These are phyloP conservation scores for Circinella umbellata DNA, from an alignment of 371 early-diverging fungal species.

Conservation along the genomic window DNA sequence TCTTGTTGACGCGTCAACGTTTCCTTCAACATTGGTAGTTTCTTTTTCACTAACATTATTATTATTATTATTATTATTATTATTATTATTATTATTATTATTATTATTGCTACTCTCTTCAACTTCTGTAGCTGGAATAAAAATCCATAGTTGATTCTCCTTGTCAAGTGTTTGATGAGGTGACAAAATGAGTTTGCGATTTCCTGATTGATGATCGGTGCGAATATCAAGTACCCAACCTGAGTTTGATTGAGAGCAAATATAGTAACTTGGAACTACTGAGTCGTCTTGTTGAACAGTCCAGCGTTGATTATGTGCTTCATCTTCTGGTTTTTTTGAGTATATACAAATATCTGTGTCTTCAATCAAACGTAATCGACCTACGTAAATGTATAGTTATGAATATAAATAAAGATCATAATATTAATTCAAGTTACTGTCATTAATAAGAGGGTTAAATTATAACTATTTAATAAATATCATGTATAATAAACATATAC, in stretches of 20 bases:
- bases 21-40: too few relatives aligned
- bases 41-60: too few relatives aligned
- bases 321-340: constrained; percentile 36
- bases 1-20: not conserved
- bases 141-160: constrained; percentile 51
- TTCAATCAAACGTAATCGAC: constrained; percentile 51
- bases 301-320: constrained; percentile 51
- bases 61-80: not conserved
- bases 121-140: constrained; percentile 28
- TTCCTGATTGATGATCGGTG: constrained; percentile 15
- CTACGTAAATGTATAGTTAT: constrained; percentile 17
- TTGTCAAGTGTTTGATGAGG: constrained; percentile 49
- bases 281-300: constrained; percentile 28
- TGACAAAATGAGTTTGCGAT: constrained; percentile 43
- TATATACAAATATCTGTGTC: constrained; percentile 57
- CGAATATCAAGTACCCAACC: constrained; percentile 56
- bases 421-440: too few relatives aligned
- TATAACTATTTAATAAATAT: too few relatives aligned
- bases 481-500: too few relatives aligned
- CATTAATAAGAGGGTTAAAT: too few relatives aligned
- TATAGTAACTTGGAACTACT: not conserved
- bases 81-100: too few relatives aligned
- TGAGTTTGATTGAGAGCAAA: constrained; percentile 36
- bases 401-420: too few relatives aligned
- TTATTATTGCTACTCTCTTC: not conserved